Base-by-base conservation (phyloP, 352 stramenopile species). In the Globisporangium splendens region DNA sequence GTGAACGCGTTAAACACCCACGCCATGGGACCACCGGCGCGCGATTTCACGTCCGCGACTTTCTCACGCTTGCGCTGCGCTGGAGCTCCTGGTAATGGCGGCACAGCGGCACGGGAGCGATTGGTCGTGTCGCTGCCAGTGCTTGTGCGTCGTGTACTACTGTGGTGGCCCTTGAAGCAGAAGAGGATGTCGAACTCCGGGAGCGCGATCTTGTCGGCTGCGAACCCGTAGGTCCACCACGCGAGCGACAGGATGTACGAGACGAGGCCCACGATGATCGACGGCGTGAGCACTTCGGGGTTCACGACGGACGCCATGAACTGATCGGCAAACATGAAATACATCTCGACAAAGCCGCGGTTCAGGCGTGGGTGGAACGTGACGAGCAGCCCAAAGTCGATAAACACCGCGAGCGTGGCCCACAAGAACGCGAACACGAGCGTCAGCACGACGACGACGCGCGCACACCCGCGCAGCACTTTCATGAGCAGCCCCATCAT, bases 321-420 rank as follows among this genome's bases (percentile, higher is more conserved):
- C 53, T 86, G 74, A 28, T 62, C 65, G 44, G 75, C 75, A 57
- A 86, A 87, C 46, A 78, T 83, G 50, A 86, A 65, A 55, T 86
- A 86, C 44, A 84, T 80, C 43, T 80, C 64, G 6, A 89, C 79
- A 46, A 85, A 85, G 14, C 74, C 76, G 28, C 79, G 79, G 59
- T 83, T 85, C 11, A 89, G 49, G 39, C 79, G 59, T 17, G 79
- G 79, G 44, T 89, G 79, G 70, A 89, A 73, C 20, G 79, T 82
- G 52, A 87, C 69, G 18, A 84, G 79, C 14, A 89, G 63, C 44
- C 79, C 86, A 63, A 89, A 87, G 58, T 89, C 79, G 3, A 70
- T 76, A 3, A 89, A 69, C 56, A 73, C 84, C 1, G 74, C 72
- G 51, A 89, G 70, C 2, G 79, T 87, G 13, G 74, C 69, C 2